Evolutionary conservation across 192 early-diverging fungal genomes (phyloP).

Genomic region (Dimargaris cristalligena): DNA sequence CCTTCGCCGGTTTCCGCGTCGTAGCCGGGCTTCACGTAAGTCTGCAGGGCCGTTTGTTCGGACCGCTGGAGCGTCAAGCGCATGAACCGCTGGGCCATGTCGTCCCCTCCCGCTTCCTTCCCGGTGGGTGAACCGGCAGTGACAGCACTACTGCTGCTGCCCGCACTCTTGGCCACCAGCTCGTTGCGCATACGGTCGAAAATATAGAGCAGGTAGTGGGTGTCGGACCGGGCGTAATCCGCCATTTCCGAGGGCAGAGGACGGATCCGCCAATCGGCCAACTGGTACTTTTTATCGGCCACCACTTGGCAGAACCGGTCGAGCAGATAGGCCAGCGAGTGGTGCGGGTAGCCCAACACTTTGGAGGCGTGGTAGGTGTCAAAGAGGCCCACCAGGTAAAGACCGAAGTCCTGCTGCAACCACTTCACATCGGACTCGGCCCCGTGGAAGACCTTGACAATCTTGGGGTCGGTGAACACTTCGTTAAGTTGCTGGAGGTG

Average conservation of each 20-base stretch:
- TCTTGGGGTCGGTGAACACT: conserved; percentile 69
- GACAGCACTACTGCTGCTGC: not conserved
- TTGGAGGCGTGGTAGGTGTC: conserved; percentile 92
- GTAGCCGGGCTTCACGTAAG: conserved; percentile 70
- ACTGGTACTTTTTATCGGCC: conserved; percentile 87
- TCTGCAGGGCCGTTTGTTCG: conserved; percentile 40
- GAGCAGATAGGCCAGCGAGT: conserved; percentile 71
- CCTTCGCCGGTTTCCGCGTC: conserved; percentile 67
- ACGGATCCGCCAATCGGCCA: conserved; percentile 96
- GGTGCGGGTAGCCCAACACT: conserved; percentile 59
- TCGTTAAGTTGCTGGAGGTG: conserved; percentile 60
- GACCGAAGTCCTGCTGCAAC: conserved; percentile 94
- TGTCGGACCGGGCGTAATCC: conserved; percentile 81
- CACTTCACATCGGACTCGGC: conserved; percentile 91
- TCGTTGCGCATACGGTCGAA: conserved; percentile 86
- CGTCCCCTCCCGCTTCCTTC: conserved; percentile 21
- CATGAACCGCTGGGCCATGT: conserved; percentile 24
- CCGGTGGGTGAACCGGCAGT: conserved; percentile 25
- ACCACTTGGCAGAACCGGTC: conserved; percentile 56
- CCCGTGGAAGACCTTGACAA: conserved; percentile 90
- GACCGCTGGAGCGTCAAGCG: conserved; percentile 46
- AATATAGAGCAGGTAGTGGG: conserved; percentile 90
- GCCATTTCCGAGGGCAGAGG: conserved; percentile 87
- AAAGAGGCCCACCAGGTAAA: conserved; percentile 91
- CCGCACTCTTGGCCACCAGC: conserved; percentile 28